Evolutionary conservation across 805 yeast species (phyloP), one percentile per base, ranked within the genome.

Genomic region (Wickerhamomyces strasburgensis): DNA sequence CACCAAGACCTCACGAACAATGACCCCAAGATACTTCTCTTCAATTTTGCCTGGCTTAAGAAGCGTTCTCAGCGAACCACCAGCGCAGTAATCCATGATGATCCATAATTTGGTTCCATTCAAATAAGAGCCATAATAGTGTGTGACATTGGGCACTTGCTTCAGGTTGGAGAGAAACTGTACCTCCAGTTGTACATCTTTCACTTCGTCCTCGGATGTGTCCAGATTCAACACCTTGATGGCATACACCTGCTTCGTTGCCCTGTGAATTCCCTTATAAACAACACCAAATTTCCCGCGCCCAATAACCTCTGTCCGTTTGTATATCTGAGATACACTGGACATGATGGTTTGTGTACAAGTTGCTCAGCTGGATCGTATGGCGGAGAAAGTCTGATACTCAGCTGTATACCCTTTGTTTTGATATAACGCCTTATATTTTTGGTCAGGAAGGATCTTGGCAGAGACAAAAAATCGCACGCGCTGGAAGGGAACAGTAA

Each of bases 261-360:
- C 73, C 27, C 73, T 61, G 51, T 81, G 75, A 36, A 72, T 65
- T 15, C 95, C 98, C 58, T 88, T 89, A 61, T 90, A 93, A 5
- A 93, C 99, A 18, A 89, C 81, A 31, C 99, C 99, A 61, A 93
- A 93, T 65, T 88, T 93, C 16, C 99, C 99, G 40, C 94, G 73
- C 7, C 98, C 99, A 11, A 94, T 83, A 24, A 88, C 80, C 61
- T 93, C 97, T 11, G 90, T 81, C 32, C 96, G 72, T 52, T 82
- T 80, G 62, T 80, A 88, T 37, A 73, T 48, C 34, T 59, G 55
- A 13, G 57, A 51, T 4, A 65, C 61, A 38, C 27, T 43, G 3
- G 56, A 34, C 56, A 49, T 51, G 25, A 27, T n/a, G 16, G 38
- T 24, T 9, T 19, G 27, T 6, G 21, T 18, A 14, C 24, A n/a